Percentiles rank a stretch among this genome's conserved stretches.
Evolutionary conservation across 2,329 filamentous ascomycete species (phyloP).

Genomic region (Xylariaceae sp.): DNA sequence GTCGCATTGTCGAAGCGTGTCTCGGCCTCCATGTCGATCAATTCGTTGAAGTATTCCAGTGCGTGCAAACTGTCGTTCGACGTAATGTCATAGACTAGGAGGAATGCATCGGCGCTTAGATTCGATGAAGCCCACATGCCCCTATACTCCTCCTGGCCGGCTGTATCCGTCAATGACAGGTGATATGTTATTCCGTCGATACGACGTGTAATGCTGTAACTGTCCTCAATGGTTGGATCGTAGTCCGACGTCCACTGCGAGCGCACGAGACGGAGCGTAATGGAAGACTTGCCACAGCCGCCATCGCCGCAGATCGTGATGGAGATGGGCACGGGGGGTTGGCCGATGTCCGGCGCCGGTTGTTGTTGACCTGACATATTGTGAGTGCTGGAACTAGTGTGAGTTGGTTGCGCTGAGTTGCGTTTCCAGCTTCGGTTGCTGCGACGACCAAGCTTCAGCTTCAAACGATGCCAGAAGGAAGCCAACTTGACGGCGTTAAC

Average conservation of each 20-base stretch:
- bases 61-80: constrained; percentile 61
- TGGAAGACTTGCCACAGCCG: constrained; percentile 79
- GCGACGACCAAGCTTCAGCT: no score
- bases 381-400: not conserved
- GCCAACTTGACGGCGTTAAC: not conserved
- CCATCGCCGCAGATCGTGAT: constrained; percentile 86
- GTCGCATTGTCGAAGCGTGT: constrained; percentile 58
- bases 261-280: constrained; percentile 75
- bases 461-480: not conserved
- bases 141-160: constrained; percentile 85
- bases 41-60: constrained; percentile 72
- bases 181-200: constrained; percentile 79
- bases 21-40: constrained; percentile 79
- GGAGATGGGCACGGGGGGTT: constrained; percentile 52
- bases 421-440: no score
- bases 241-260: constrained; percentile 82
- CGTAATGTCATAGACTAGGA: constrained; percentile 86
- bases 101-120: constrained; percentile 73
- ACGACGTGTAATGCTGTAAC: constrained; percentile 73
- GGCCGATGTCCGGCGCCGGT: constrained; percentile 18
- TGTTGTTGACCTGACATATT: constrained; percentile 12
- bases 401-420: not conserved
- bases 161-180: constrained; percentile 74
- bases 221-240: constrained; percentile 77
- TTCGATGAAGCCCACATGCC: constrained; percentile 80